phyloP scores from a whole-genome alignment of 495 filamentous ascomycete genomes.

The Hypoxylon lienhwacheense region DNA sequence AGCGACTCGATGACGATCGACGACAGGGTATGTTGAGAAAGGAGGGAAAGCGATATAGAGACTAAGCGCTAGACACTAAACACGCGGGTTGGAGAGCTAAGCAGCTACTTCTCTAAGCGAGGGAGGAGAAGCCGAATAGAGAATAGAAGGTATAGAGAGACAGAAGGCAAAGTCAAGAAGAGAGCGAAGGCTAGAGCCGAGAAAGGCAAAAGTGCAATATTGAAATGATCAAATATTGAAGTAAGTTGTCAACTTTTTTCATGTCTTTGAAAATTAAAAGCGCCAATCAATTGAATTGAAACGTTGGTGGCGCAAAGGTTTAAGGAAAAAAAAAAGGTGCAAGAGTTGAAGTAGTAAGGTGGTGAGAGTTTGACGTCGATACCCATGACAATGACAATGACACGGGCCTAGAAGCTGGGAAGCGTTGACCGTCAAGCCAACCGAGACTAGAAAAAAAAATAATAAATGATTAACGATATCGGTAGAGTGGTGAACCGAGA shows the following conservation, averaged over 20 bases:
- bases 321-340: constrained; percentile 15
- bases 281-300: constrained; percentile 32
- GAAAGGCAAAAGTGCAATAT: constrained; percentile 9
- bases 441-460: constrained; percentile 24
- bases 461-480: constrained; percentile 34
- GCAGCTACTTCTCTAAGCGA: background rate
- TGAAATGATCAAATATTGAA: constrained; percentile 21
- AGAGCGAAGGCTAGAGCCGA: constrained; percentile 1
- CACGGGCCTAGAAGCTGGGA: constrained; percentile 3
- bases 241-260: constrained; percentile 17
- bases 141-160: too few species aligned
- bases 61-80: background rate
- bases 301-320: constrained; percentile 30
- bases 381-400: constrained; percentile 14
- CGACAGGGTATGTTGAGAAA: background rate
- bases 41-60: background rate
- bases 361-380: constrained; percentile 26
- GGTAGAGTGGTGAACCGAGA: constrained; percentile 38
- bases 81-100: background rate
- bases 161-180: constrained; percentile 2
- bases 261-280: constrained; percentile 2
- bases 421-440: too few species aligned
- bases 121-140: too few species aligned
- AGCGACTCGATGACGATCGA: constrained; percentile 19
- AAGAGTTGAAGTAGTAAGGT: too few species aligned